phyloP scores from a whole-genome alignment of 805 yeast genomes.

The Ogataea siamensis region DNA sequence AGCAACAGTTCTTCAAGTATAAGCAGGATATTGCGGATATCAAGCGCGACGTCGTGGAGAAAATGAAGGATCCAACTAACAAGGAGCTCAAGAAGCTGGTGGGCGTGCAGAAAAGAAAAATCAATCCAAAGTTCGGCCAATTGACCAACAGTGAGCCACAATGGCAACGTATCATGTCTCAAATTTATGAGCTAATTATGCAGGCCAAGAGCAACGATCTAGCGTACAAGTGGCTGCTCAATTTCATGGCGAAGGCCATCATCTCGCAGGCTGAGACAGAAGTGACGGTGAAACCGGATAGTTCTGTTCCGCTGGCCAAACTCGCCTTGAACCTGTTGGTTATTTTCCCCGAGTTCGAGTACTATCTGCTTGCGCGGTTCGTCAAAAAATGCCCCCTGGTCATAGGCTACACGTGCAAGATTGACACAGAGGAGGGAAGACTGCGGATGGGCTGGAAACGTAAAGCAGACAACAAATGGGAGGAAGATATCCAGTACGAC shows the following conservation, averaged over 20 bases:
- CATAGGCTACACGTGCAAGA: constrained; percentile 74
- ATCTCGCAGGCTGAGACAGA: constrained; percentile 93
- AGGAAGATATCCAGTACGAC: constrained; percentile 64
- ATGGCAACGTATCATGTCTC: constrained; percentile 48
- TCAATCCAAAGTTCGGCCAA: constrained; percentile 91
- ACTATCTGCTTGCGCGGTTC: constrained; percentile 69
- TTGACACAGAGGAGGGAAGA: constrained; percentile 82
- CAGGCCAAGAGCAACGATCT: constrained; percentile 47
- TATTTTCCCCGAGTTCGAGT: constrained; percentile 47
- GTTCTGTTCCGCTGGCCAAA: constrained; percentile 77
- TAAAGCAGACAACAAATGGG: constrained; percentile 47
- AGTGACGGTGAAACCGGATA: constrained; percentile 71
- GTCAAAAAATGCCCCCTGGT: constrained; percentile 89
- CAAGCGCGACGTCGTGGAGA: constrained; percentile 56
- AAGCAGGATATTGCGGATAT: constrained; percentile 54
- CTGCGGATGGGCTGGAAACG: constrained; percentile 85
- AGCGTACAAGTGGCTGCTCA: constrained; percentile 71
- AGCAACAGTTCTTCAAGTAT: constrained; percentile 44
- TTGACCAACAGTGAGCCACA: constrained; percentile 70
- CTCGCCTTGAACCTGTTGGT: constrained; percentile 55
- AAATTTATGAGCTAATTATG: constrained; percentile 48
- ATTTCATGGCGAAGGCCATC: constrained; percentile 79
- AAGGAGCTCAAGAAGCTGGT: constrained; percentile 48
- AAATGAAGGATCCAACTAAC: constrained; percentile 42
- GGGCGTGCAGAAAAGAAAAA: constrained; percentile 64